Evolutionary conservation across 805 yeast species (phyloP).

Genomic region (Candida xiaguanensis): DNA sequence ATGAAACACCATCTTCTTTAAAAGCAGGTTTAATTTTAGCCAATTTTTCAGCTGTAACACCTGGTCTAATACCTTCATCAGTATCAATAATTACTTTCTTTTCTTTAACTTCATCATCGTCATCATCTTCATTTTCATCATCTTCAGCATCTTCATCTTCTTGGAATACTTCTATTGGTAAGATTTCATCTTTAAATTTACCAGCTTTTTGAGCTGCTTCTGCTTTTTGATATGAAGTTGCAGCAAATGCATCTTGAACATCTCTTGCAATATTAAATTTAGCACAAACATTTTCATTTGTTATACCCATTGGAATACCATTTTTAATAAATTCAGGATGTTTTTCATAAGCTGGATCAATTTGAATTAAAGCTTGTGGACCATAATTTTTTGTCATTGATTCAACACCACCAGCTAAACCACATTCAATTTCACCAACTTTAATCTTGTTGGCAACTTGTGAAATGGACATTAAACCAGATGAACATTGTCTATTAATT

Average conservation of each 20-base stretch:
- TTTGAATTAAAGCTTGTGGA: slow-evolving; percentile 63
- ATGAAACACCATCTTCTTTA: slow-evolving; percentile 77
- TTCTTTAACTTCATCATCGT: slow-evolving; percentile 56
- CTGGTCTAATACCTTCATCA: slow-evolving; percentile 89
- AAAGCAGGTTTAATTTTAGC: slow-evolving; percentile 84
- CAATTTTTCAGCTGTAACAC: slow-evolving; percentile 76
- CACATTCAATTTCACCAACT: slow-evolving; percentile 85
- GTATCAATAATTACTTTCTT: slow-evolving; percentile 66
- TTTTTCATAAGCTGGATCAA: slow-evolving; percentile 33
- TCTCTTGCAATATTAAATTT: slow-evolving; percentile 60
- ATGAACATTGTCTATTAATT: slow-evolving; percentile 90
- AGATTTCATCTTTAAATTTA: slow-evolving; percentile 78
- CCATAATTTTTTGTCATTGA: slow-evolving; percentile 91
- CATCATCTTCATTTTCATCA: slow-evolving; percentile 79
- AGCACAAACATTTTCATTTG: slow-evolving; percentile 84
- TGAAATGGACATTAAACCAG: slow-evolving; percentile 86
- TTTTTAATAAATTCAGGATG: slow-evolving; percentile 53
- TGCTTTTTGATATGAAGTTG: slow-evolving; percentile 81
- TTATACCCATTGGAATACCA: slow-evolving; percentile 92
- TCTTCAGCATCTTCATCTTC: slow-evolving; percentile 54
- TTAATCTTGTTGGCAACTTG: slow-evolving; percentile 86
- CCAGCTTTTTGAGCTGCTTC: slow-evolving; percentile 67
- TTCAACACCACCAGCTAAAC: slow-evolving; percentile 91
- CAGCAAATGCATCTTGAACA: slow-evolving; percentile 88
- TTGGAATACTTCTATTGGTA: slow-evolving; percentile 78